A percentile compares a stretch with the other conserved stretches of the same genome.
Conservation (phyloP, 768 basidiomycete genomes). For the Kwoniella europaea region DNA sequence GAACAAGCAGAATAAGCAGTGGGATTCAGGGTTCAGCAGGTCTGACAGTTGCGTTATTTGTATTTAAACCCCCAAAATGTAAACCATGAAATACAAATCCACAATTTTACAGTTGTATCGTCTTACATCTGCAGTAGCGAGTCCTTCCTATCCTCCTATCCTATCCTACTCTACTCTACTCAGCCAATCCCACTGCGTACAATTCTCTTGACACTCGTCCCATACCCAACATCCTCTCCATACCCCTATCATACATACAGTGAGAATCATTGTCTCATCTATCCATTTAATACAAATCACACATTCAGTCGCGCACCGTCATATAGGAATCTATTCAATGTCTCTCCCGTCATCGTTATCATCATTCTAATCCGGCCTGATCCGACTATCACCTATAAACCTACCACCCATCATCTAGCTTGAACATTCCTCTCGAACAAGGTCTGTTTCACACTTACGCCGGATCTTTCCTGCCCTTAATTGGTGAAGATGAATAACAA, state of each 20-base stretch:
- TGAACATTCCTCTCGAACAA: background rate
- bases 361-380: slow-evolving; percentile 12
- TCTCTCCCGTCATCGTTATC: background rate
- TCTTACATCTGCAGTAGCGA: background rate
- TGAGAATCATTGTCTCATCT: background rate
- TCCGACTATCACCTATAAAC: background rate
- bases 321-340: slow-evolving; percentile 2
- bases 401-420: background rate
- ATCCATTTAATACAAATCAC: slow-evolving; percentile 10
- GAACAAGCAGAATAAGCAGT: background rate
- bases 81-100: background rate
- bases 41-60: background rate
- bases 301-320: background rate
- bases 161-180: background rate
- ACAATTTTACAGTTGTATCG: background rate
- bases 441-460: background rate
- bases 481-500: background rate
- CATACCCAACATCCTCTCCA: background rate
- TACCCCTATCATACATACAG: background rate
- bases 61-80: background rate
- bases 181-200: background rate
- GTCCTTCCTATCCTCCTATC: background rate
- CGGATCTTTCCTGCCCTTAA: background rate
- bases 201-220: background rate
- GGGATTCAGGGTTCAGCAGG: background rate